These are phyloP conservation scores for Hypoxylon sp. DNA, from an alignment of 2,329 filamentous ascomycete genomes.

Conservation along the genomic window DNA sequence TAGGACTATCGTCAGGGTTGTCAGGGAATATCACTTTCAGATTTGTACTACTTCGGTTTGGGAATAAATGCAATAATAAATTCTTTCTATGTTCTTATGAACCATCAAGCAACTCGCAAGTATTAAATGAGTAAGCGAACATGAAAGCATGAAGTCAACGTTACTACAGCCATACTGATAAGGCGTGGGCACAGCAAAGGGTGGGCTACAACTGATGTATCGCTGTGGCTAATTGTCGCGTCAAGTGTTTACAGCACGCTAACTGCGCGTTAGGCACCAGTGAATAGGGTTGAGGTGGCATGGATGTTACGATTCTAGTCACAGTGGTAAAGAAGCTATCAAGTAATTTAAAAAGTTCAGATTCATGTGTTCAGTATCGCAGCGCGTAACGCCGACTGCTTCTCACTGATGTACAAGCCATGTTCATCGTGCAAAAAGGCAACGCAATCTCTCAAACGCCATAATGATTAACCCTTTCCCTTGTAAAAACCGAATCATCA, in stretches of 20 bases:
- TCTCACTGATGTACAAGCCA: constrained; percentile 61
- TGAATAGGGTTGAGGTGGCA: not conserved
- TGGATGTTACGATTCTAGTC: not conserved
- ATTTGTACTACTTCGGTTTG: not conserved
- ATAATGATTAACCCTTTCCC: constrained; percentile 58
- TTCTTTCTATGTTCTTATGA: not conserved
- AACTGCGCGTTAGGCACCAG: not conserved
- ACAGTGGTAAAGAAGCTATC: constrained; percentile 1
- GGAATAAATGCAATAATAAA: not conserved
- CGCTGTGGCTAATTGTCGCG: not conserved
- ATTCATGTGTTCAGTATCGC: constrained; percentile 57
- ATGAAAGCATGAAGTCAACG: too few relatives aligned
- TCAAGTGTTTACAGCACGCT: not conserved
- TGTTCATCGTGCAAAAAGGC: constrained; percentile 53
- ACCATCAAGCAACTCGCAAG: not conserved
- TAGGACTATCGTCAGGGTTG: not conserved
- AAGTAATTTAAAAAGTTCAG: constrained; percentile 51
- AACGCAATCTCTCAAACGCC: constrained; percentile 60
- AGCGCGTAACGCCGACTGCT: constrained; percentile 50
- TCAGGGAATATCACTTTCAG: not conserved
- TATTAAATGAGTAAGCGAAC: too few relatives aligned
- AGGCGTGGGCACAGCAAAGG: too few relatives aligned
- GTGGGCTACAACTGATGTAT: too few relatives aligned
- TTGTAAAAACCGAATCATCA: constrained; percentile 59
- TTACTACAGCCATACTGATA: too few relatives aligned